phyloP scores from a whole-genome alignment of 2,329 filamentous ascomycete species.

The Fusarium staphyleae region DNA sequence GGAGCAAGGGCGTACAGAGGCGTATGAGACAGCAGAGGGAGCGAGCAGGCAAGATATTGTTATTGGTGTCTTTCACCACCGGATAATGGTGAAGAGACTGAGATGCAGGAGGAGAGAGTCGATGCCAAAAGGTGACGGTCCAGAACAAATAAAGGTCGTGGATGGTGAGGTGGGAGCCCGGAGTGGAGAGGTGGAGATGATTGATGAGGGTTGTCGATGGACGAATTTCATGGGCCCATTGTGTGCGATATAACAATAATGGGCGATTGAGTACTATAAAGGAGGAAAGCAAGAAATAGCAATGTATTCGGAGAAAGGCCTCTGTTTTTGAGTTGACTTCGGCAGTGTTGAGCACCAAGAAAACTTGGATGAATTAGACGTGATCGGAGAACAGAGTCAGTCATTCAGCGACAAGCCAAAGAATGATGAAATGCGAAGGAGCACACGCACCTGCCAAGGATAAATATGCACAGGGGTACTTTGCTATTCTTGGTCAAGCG shows the following conservation, averaged over 20 bases:
- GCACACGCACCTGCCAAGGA: slow-evolving; percentile 5
- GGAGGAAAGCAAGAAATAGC: no score
- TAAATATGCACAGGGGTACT: slow-evolving; percentile 10
- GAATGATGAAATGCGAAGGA: slow-evolving; percentile 24
- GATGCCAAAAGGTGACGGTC: slow-evolving; percentile 1
- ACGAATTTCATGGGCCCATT: slow-evolving; percentile 24
- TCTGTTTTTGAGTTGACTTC: slow-evolving; percentile 20
- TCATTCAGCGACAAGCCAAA: slow-evolving; percentile 3
- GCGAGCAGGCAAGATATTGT: background rate
- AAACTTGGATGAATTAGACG: slow-evolving; percentile 15
- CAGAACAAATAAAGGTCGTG: slow-evolving; percentile 16
- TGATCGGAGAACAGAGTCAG: slow-evolving; percentile 12
- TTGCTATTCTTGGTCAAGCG: slow-evolving; percentile 1
- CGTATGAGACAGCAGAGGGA: background rate
- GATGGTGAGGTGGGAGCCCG: slow-evolving; percentile 17
- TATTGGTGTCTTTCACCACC: background rate
- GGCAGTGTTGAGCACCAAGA: slow-evolving; percentile 3
- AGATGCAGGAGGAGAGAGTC: background rate
- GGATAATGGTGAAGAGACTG: background rate
- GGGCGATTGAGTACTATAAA: no score
- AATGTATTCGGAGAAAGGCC: no score
- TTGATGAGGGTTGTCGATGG: slow-evolving; percentile 7
- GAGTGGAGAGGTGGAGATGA: slow-evolving; percentile 38
- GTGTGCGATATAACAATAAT: no score
- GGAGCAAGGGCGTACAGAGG: slow-evolving; percentile 3